Percentiles rank a stretch among this genome's conserved stretches.
These are phyloP conservation scores for Geotrichum restrictum DNA, from an alignment of 1,139 yeast genomes.

Conservation along the genomic window DNA sequence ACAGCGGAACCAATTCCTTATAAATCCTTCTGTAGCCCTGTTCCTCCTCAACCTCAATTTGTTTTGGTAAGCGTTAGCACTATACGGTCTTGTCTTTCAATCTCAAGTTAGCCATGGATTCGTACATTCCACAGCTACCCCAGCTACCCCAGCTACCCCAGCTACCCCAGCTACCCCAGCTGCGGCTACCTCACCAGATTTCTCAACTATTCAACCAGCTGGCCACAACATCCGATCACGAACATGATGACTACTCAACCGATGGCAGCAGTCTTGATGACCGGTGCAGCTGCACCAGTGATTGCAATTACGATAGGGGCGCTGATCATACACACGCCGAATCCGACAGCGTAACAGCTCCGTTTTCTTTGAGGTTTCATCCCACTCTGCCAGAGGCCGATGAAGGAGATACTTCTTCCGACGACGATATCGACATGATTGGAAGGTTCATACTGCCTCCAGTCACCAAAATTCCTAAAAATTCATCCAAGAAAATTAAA, in stretches of 20 bases:
- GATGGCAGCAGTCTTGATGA: slow-evolving; percentile 4
- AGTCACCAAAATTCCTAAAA: background rate
- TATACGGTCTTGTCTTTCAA: too few relatives aligned
- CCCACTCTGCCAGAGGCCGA: background rate
- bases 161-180: slow-evolving; percentile 16
- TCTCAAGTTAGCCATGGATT: too few relatives aligned
- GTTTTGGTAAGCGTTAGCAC: too few relatives aligned
- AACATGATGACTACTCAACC: slow-evolving; percentile 5
- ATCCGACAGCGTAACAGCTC: background rate
- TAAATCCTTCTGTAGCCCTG: background rate
- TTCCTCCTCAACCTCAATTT: background rate
- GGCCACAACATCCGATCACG: slow-evolving; percentile 5
- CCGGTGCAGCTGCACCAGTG: background rate
- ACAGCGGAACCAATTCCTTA: background rate
- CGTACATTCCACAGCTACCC: slow-evolving; percentile 18
- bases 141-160: slow-evolving; percentile 14
- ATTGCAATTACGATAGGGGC: background rate
- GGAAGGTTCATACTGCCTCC: slow-evolving; percentile 17
- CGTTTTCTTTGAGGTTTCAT: slow-evolving; percentile 1
- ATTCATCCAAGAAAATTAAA: background rate
- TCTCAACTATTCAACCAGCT: slow-evolving; percentile 15
- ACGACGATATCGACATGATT: slow-evolving; percentile 18
- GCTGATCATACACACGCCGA: background rate
- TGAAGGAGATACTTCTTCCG: slow-evolving; percentile 8
- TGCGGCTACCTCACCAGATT: slow-evolving; percentile 15